Conservation (phyloP, 148 eudicot species). For the Rhododendron mucronatum region DNA sequence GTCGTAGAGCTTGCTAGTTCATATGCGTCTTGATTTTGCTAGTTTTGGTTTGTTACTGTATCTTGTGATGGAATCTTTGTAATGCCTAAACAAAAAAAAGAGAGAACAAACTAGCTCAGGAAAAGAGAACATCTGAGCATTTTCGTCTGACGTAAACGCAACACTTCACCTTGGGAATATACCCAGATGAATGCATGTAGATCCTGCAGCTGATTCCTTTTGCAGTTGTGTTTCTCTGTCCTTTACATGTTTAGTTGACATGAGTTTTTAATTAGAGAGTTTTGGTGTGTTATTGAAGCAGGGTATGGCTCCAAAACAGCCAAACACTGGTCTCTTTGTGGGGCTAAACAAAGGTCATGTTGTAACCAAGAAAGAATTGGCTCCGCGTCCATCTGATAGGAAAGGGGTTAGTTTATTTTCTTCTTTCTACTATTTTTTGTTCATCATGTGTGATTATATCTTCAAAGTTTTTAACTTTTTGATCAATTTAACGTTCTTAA, state of each 20-base stretch:
- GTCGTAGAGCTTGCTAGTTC: neutral
- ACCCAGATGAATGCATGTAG: neutral
- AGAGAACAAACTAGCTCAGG: neutral
- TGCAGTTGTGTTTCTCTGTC: neutral
- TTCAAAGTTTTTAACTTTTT: neutral
- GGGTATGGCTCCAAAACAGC: conserved; percentile 40
- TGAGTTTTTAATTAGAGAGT: neutral
- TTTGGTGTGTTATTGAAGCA: conserved; percentile 12
- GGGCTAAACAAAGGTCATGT: conserved; percentile 46
- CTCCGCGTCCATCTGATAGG: conserved; percentile 36
- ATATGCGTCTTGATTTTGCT: neutral
- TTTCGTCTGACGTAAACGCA: neutral
- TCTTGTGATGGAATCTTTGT: neutral
- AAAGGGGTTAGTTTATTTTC: conserved; percentile 30
- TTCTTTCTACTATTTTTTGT: neutral
- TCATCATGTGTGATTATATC: neutral
- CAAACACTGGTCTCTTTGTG: conserved; percentile 36
- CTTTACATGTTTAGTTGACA: neutral
- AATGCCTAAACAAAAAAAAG: neutral
- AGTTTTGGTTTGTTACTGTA: neutral
- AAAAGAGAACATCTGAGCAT: neutral
- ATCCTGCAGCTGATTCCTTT: neutral
- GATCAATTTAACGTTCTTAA: conserved; percentile 28
- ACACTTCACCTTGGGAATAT: neutral
- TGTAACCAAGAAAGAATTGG: conserved; percentile 37